Percentiles rank a stretch among this genome's conserved stretches.
These are phyloP conservation scores for Vicia sativa DNA, from an alignment of 306 rosid species.

Conservation along the genomic window DNA sequence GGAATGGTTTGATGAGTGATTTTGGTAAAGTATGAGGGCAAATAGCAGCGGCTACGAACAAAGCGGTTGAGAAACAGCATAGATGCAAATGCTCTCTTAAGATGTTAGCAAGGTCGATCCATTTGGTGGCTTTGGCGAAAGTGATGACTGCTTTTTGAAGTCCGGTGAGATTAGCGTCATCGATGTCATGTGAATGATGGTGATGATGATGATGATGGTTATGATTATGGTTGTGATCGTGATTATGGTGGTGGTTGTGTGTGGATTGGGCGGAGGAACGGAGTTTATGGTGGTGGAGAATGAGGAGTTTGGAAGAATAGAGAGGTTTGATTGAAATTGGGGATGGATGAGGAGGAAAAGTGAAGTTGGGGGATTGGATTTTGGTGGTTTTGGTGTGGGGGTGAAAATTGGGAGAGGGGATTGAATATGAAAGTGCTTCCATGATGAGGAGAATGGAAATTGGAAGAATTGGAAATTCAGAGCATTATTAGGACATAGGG, in stretches of 20 bases:
- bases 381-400: constrained; percentile 23
- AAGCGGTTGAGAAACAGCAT: constrained; percentile 74
- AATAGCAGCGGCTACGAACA: constrained; percentile 78
- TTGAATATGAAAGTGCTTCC: constrained; percentile 57
- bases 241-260: constrained; percentile 37
- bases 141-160: constrained; percentile 64
- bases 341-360: constrained; percentile 25
- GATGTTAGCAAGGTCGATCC: constrained; percentile 78
- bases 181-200: constrained; percentile 47
- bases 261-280: constrained; percentile 47
- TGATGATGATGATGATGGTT: constrained; percentile 49
- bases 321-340: constrained; percentile 45
- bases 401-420: constrained; percentile 42
- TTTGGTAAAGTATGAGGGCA: constrained; percentile 79
- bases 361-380: constrained; percentile 45
- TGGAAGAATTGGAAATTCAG: neutral
- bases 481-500: neutral
- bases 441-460: constrained; percentile 37
- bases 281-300: constrained; percentile 44
- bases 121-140: constrained; percentile 74
- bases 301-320: constrained; percentile 35
- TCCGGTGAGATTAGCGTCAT: constrained; percentile 51
- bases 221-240: constrained; percentile 17
- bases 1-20: constrained; percentile 65
- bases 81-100: constrained; percentile 83